Conservation (phyloP, 805 yeast genomes). For the Metschnikowia corniflorae region DNA sequence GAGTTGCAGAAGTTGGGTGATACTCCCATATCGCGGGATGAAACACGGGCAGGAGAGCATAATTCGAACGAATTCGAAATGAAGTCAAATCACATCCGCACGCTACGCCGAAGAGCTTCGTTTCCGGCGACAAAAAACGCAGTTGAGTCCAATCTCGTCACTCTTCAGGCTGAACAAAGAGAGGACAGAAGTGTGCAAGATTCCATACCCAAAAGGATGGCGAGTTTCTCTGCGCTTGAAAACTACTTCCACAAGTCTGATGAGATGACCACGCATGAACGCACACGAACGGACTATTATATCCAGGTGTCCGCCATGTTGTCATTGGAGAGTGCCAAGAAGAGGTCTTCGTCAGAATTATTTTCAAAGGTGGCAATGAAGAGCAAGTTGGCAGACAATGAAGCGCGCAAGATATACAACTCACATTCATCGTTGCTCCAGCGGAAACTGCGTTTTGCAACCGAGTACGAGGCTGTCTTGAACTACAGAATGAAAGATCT, state of each 20-base stretch:
- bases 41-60: neutral
- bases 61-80: neutral
- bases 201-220: constrained; percentile 10
- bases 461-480: constrained; percentile 28
- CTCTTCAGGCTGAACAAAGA: constrained; percentile 18
- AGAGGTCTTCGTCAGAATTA: neutral
- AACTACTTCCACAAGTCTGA: constrained; percentile 6
- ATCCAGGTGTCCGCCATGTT: constrained; percentile 1
- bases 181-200: neutral
- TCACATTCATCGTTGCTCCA: constrained; percentile 25
- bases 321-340: constrained; percentile 4
- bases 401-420: constrained; percentile 27
- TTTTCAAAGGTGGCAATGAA: neutral
- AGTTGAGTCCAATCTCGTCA: constrained; percentile 20
- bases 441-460: constrained; percentile 24
- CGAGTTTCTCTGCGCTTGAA: constrained; percentile 26
- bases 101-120: constrained; percentile 32
- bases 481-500: constrained; percentile 29
- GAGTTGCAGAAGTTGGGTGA: constrained; percentile 10
- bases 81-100: neutral
- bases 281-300: constrained; percentile 8
- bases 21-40: constrained; percentile 1
- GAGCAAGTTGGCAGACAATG: constrained; percentile 20
- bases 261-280: constrained; percentile 7
- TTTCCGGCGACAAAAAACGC: constrained; percentile 21